Evolutionary conservation across 306 rosid species (phyloP).

Genomic region (Lablab purpureus): DNA sequence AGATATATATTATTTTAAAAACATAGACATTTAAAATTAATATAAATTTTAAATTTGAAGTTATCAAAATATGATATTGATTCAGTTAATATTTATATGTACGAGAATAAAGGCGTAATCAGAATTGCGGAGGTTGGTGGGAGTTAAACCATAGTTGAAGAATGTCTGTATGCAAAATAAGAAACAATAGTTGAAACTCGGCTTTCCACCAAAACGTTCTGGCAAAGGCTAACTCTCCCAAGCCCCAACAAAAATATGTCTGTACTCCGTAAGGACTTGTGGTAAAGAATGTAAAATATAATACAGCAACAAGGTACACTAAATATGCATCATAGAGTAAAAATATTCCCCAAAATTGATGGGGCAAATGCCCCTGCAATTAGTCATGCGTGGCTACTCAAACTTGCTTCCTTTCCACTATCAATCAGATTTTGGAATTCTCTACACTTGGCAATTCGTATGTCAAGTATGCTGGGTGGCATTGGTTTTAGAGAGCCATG

Average conservation of each 20-base stretch:
- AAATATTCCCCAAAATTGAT: constrained; percentile 41
- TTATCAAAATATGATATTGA: no score
- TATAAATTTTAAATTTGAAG: no score
- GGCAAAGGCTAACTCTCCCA: background rate
- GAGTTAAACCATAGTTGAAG: background rate
- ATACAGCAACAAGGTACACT: constrained; percentile 23
- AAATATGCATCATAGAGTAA: constrained; percentile 24
- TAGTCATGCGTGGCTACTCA: constrained; percentile 43
- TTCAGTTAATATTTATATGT: no score
- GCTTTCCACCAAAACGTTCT: background rate
- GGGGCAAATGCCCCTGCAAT: constrained; percentile 37
- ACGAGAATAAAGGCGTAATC: background rate
- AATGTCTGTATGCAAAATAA: background rate
- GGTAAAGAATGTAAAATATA: constrained; percentile 29
- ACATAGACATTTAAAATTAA: no score
- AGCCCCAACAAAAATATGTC: background rate
- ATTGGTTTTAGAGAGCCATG: constrained; percentile 69
- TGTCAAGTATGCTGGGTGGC: constrained; percentile 75
- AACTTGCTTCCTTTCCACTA: constrained; percentile 50
- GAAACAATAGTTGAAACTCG: background rate
- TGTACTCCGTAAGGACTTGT: background rate
- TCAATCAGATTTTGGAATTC: constrained; percentile 58
- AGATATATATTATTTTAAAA: no score
- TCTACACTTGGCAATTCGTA: constrained; percentile 67
- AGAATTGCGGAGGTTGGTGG: background rate